Conservation (phyloP, 352 stramenopile species). For the Phytophthora idaei region DNA sequence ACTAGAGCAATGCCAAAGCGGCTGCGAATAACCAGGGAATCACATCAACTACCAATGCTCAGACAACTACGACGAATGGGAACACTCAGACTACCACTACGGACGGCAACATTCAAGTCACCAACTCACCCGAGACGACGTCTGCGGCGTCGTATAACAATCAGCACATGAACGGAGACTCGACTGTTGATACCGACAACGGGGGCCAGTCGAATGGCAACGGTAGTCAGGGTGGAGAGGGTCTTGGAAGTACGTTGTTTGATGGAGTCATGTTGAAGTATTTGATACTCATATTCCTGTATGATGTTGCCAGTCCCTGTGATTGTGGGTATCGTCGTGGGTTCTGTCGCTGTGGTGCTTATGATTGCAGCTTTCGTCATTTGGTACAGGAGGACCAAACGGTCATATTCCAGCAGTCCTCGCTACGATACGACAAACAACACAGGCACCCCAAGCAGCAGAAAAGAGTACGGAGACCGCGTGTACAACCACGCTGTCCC, state of each 20-base stretch:
- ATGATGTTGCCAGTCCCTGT: conserved; percentile 22
- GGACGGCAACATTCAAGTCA: conserved; percentile 17
- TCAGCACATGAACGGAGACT: conserved; percentile 15
- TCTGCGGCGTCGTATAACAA: conserved; percentile 25
- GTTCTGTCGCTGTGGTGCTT: conserved; percentile 40
- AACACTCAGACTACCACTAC: conserved; percentile 19
- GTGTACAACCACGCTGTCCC: conserved; percentile 30
- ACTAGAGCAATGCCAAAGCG: conserved; percentile 13
- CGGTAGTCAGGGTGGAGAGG: conserved; percentile 17
- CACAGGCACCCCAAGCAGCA: conserved; percentile 30
- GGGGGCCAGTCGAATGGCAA: conserved; percentile 23
- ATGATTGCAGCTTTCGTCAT: conserved; percentile 49
- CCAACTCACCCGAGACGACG: conserved; percentile 21
- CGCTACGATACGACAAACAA: conserved; percentile 20
- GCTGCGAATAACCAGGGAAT: conserved; percentile 13
- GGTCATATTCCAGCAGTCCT: conserved; percentile 13
- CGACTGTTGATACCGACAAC: conserved; percentile 17
- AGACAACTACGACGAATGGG: conserved; percentile 14
- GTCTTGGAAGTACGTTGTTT: conserved; percentile 24
- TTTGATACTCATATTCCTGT: background rate
- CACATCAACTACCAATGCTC: conserved; percentile 28
- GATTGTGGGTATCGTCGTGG: conserved; percentile 45
- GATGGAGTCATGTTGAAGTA: background rate
- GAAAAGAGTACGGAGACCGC: conserved; percentile 27
- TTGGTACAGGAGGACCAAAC: conserved; percentile 46